Conservation (phyloP, 1,139 yeast species). For the Hyphopichia fennica region DNA sequence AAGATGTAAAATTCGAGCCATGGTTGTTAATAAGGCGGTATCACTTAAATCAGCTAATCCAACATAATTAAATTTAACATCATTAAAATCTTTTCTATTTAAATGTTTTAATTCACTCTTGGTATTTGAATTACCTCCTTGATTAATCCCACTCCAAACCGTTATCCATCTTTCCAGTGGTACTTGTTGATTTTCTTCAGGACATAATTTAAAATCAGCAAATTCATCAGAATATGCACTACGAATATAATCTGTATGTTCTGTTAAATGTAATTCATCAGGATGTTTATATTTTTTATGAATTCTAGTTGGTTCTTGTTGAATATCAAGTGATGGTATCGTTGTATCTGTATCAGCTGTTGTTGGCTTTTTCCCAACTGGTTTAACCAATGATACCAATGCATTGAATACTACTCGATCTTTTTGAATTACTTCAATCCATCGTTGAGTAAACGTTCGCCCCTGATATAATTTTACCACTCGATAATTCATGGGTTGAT, state of each 20-base stretch:
- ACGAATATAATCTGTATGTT: constrained; percentile 40
- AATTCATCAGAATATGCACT: constrained; percentile 44
- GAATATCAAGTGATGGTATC: constrained; percentile 9
- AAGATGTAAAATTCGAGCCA: constrained; percentile 43
- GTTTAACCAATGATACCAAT: constrained; percentile 25
- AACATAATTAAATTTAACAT: constrained; percentile 33
- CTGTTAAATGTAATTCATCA: constrained; percentile 24
- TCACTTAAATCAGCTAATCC: constrained; percentile 45
- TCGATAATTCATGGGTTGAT: constrained; percentile 52
- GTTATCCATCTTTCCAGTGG: constrained; percentile 46
- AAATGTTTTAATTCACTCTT: constrained; percentile 8
- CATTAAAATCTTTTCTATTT: constrained; percentile 22
- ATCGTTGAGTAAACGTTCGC: constrained; percentile 22
- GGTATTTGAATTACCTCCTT: constrained; percentile 14
- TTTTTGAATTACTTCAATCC: constrained; percentile 31
- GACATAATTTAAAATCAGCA: constrained; percentile 29
- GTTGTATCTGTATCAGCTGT: constrained; percentile 4
- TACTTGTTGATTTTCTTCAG: constrained; percentile 30
- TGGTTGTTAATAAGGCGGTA: constrained; percentile 41
- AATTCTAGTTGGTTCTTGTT: constrained; percentile 19
- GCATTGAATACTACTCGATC: constrained; percentile 30
- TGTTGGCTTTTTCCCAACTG: constrained; percentile 10
- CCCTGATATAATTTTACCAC: constrained; percentile 53
- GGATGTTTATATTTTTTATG: constrained; percentile 29
- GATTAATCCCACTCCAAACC: constrained; percentile 37